Base-by-base conservation (phyloP, 2,329 filamentous ascomycete genomes). In the Albophoma yamanashiensis region DNA sequence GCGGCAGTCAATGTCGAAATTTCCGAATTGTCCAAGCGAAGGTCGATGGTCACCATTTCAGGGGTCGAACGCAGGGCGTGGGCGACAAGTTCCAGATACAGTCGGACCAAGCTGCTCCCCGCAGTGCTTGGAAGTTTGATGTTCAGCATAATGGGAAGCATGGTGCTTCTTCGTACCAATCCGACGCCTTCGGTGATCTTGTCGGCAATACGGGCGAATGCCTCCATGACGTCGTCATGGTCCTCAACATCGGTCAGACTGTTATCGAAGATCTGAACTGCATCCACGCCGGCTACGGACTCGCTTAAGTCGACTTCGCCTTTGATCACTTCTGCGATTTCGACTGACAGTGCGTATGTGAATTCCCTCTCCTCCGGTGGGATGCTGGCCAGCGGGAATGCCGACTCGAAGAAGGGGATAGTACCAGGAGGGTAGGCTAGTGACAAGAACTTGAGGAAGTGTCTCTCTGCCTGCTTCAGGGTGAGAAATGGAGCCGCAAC, bases 391-490 rank as follows among this genome's bases (percentile, higher is more conserved):
- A 89, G 73, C 0, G 87, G 87, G 64, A 88, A 89, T 0, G 85
- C 83, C 2, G 83, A 83, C 63, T 87, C 83, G 60, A 85, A 77
- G 25, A 83, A 82, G 0, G 81, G 80, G n/a, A 84, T 79, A 7
- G 79, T 74, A 3, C 79, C 77, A 22, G 76, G 73, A 1, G 82
- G 78, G 56, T 83, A 82, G 34, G 87, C 78, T 31, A 87, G 77
- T 1, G 84, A 83, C 11, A 90, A 74, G 60, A 90, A 88, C 59
- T 86, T 86, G 45, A 89, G 75, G 62, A 90, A 89, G 61, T 89
- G 86, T 55, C 84, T 77, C 69, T 90, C 87, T 3, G 85, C 82
- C 56, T 84, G 78, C 67, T 90, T 90, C 7, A 90, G 72, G 0
- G 86, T 86, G 20, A 90, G 72, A 64, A 88, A 88, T 0, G 85